phyloP scores from a whole-genome alignment of 495 filamentous ascomycete species.

The Parathielavia appendiculata region DNA sequence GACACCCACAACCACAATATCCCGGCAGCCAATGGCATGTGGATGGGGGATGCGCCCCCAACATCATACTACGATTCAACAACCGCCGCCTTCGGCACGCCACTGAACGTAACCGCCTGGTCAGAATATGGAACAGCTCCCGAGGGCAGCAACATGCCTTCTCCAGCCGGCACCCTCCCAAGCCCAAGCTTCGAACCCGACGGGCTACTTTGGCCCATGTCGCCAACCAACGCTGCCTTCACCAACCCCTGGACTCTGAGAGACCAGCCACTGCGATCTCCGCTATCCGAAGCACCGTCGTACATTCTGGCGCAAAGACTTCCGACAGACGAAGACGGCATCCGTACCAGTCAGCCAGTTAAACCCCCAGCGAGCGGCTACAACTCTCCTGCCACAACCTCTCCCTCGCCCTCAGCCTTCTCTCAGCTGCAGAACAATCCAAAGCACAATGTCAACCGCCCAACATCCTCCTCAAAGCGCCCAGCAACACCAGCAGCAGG shows the following conservation, averaged over 20 bases:
- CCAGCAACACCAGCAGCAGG: neutral
- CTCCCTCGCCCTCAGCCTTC: neutral
- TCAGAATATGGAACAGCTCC: neutral
- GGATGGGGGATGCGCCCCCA: neutral
- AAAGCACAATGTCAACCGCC: neutral
- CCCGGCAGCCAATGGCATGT: neutral
- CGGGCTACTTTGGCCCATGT: neutral
- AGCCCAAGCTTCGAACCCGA: neutral
- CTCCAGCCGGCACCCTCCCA: neutral
- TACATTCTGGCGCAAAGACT: neutral
- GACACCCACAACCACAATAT: too few species aligned
- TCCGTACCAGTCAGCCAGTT: neutral
- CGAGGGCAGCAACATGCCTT: neutral
- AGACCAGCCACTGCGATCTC: constrained; percentile 10
- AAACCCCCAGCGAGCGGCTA: neutral
- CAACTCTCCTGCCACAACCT: neutral
- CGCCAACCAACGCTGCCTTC: neutral
- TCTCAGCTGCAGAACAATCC: neutral
- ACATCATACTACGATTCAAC: neutral
- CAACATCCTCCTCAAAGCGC: neutral
- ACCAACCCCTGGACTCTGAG: constrained; percentile 1
- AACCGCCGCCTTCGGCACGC: neutral
- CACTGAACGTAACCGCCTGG: neutral
- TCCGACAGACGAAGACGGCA: neutral
- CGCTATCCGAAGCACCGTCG: constrained; percentile 10